Evolutionary conservation across 2,329 filamentous ascomycete genomes (phyloP).

Genomic region (Aspergillus fructus): DNA sequence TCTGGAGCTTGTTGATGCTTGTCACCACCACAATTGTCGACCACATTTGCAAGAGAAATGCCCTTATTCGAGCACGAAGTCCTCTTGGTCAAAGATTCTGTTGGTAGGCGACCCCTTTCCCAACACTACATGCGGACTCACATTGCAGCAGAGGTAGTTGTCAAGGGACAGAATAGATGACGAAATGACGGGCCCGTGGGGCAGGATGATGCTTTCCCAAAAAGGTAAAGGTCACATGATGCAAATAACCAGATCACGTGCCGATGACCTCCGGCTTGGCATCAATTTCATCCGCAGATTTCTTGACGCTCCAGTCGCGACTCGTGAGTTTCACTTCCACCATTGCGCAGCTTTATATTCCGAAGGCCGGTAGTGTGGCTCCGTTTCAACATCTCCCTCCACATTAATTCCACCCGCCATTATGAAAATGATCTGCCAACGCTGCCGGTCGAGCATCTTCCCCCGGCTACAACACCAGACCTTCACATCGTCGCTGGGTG

Average conservation of each 20-base stretch:
- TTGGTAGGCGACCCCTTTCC: not conserved
- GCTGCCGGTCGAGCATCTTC: conserved; percentile 41
- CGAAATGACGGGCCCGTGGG: not conserved
- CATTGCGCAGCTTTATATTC: not conserved
- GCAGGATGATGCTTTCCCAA: not conserved
- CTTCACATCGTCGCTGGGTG: conserved; percentile 27
- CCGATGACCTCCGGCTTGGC: conserved; percentile 32
- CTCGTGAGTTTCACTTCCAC: conserved; percentile 11
- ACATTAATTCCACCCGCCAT: not conserved
- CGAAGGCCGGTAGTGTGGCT: not conserved
- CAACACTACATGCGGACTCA: not conserved
- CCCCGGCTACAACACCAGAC: conserved; percentile 36
- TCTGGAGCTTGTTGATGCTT: conserved; percentile 1
- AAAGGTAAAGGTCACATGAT: conserved; percentile 2
- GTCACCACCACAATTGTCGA: not conserved
- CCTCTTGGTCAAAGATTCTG: not conserved
- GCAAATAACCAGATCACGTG: conserved; percentile 26
- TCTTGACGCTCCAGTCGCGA: conserved; percentile 20
- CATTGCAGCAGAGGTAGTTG: not conserved
- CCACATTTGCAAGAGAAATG: not conserved
- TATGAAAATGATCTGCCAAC: conserved; percentile 40
- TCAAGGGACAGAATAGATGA: not conserved
- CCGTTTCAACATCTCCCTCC: not conserved
- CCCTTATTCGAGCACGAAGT: not conserved
- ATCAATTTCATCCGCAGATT: conserved; percentile 39